Evolutionary conservation across 176 grass and related monocot genomes (phyloP).

Genomic region (Bromus sterilis): DNA sequence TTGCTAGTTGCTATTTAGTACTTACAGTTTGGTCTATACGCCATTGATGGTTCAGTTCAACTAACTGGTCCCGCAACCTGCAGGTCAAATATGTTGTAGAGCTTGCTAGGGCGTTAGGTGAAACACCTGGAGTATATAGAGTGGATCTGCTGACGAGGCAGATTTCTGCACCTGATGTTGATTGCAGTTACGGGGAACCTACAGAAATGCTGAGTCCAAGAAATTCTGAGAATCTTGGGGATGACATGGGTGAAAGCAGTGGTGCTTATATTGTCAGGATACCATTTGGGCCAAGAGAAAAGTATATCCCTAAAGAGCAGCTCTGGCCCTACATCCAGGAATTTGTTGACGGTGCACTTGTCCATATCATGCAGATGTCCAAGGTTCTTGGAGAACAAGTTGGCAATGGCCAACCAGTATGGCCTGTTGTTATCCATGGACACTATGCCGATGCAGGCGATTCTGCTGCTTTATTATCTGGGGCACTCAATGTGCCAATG

Average conservation of each 20-base stretch:
- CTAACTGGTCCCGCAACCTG: slow-evolving; percentile 1
- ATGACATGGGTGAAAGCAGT: slow-evolving; percentile 58
- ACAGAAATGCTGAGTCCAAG: slow-evolving; percentile 62
- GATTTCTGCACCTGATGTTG: slow-evolving; percentile 59
- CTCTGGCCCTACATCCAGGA: slow-evolving; percentile 85
- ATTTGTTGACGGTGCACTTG: slow-evolving; percentile 85
- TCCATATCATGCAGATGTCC: slow-evolving; percentile 70
- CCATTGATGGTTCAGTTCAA: slow-evolving; percentile 8
- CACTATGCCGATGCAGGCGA: slow-evolving; percentile 94
- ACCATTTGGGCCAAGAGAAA: slow-evolving; percentile 77
- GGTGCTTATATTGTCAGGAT: slow-evolving; percentile 85
- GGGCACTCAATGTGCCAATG: slow-evolving; percentile 85
- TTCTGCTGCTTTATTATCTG: slow-evolving; percentile 75
- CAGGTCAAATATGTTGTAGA: slow-evolving; percentile 92
- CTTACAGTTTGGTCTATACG: neutral
- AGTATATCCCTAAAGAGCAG: slow-evolving; percentile 71
- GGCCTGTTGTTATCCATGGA: slow-evolving; percentile 77
- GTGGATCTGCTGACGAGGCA: slow-evolving; percentile 70
- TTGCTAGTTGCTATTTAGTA: neutral
- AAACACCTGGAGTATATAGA: slow-evolving; percentile 72
- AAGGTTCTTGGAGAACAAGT: slow-evolving; percentile 80
- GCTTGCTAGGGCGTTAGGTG: slow-evolving; percentile 66
- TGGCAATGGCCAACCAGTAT: slow-evolving; percentile 50
- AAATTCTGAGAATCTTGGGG: slow-evolving; percentile 35
- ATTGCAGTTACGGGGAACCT: slow-evolving; percentile 79